These are phyloP conservation scores for Penicillium sp. DNA, from an alignment of 2,329 filamentous ascomycete genomes.

Conservation along the genomic window DNA sequence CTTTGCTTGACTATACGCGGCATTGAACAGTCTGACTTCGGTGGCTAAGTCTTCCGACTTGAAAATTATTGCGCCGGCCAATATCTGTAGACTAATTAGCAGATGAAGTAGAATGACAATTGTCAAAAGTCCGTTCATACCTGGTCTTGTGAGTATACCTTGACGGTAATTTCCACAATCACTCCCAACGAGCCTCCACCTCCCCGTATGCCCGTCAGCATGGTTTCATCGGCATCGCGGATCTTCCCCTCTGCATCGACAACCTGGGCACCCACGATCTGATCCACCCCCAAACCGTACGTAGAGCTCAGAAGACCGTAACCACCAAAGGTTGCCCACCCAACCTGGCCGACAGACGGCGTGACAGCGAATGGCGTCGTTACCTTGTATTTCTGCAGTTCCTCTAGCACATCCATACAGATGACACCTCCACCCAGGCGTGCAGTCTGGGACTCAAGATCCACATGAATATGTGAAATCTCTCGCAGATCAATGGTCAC, in stretches of 20 bases:
- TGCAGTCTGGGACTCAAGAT: constrained; percentile 34
- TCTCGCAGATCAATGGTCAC: constrained; percentile 47
- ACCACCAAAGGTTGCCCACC: constrained; percentile 46
- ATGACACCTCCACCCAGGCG: constrained; percentile 45
- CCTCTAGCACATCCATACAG: constrained; percentile 31
- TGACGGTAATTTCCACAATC: constrained; percentile 48
- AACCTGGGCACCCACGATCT: constrained; percentile 46
- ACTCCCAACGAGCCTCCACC: constrained; percentile 47
- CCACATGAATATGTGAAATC: constrained; percentile 37
- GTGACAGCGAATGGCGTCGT: constrained; percentile 30
- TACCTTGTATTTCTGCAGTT: constrained; percentile 36
- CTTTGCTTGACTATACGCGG: constrained; percentile 29
- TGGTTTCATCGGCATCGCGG: constrained; percentile 41
- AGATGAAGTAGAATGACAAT: not conserved
- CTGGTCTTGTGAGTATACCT: constrained; percentile 42
- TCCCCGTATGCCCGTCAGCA: constrained; percentile 47
- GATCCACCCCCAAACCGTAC: constrained; percentile 45
- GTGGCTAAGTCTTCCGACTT: constrained; percentile 36
- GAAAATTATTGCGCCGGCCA: constrained; percentile 39
- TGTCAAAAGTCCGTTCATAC: constrained; percentile 19
- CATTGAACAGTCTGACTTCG: constrained; percentile 31
- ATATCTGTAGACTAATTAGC: constrained; percentile 17
- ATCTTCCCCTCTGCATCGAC: constrained; percentile 45
- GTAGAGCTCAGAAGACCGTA: constrained; percentile 39
- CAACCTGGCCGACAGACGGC: constrained; percentile 41